These are phyloP conservation scores for Setaria italica DNA, from an alignment of 202 grass and related monocot genomes.

Conservation along the genomic window DNA sequence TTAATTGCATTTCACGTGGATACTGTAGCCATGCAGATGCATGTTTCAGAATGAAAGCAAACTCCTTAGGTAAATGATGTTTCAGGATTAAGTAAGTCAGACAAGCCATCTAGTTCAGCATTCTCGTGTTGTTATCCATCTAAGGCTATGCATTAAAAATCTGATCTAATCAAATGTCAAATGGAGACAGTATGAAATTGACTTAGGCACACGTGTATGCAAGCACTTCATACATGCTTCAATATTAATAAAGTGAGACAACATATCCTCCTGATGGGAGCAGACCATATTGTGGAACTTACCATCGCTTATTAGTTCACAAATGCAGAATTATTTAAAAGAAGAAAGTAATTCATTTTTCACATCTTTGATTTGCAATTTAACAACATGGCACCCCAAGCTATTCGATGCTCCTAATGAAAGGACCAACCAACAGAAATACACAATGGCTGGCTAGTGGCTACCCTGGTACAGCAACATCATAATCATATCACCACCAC, in stretches of 20 bases:
- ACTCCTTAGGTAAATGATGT: neutral
- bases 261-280: neutral
- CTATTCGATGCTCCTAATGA: neutral
- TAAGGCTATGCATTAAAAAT: neutral
- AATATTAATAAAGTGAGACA: neutral
- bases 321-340: slow-evolving; percentile 1
- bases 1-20: neutral
- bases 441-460: neutral
- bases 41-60: neutral
- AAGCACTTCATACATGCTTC: neutral
- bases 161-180: neutral
- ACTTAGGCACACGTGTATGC: neutral
- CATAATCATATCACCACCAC: neutral
- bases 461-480: neutral
- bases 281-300: neutral
- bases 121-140: neutral
- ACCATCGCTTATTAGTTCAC: neutral
- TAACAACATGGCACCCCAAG: neutral
- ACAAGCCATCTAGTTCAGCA: neutral
- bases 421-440: neutral
- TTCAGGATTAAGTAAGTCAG: neutral
- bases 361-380: neutral
- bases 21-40: neutral
- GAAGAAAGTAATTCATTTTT: neutral
- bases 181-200: neutral